Percentiles rank a stretch among this genome's conserved stretches.
phyloP scores from a whole-genome alignment of 768 basidiomycete species.

The Tricholomella constricta region DNA sequence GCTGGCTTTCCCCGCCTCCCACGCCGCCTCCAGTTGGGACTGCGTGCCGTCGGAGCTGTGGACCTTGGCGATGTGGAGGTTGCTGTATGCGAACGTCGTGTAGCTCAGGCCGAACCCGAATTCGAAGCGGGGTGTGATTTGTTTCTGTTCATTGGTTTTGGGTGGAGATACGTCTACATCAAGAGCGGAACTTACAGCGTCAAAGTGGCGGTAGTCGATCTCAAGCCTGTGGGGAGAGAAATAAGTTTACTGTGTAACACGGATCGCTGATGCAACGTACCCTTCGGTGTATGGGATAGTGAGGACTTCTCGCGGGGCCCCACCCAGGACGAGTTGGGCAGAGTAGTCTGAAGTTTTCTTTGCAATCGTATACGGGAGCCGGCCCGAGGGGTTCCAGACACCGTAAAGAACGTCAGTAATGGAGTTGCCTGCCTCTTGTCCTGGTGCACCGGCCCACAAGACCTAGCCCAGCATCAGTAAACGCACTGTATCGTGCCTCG shows the following conservation, averaged over 20 bases:
- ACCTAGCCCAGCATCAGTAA: constrained; percentile 34
- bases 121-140: constrained; percentile 79
- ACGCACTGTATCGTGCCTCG: constrained; percentile 20
- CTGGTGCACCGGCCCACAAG: constrained; percentile 69
- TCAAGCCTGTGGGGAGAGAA: constrained; percentile 38
- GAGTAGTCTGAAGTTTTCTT: constrained; percentile 59
- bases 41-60: constrained; percentile 38
- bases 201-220: constrained; percentile 77
- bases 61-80: constrained; percentile 51
- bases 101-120: constrained; percentile 93
- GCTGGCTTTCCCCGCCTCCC: constrained; percentile 61
- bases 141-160: constrained; percentile 53
- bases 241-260: not conserved
- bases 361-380: constrained; percentile 77
- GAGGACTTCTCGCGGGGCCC: constrained; percentile 38
- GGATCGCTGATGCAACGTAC: constrained; percentile 24
- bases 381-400: constrained; percentile 64
- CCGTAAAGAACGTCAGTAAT: constrained; percentile 76
- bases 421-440: constrained; percentile 69
- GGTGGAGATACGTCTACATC: not conserved
- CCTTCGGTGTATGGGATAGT: constrained; percentile 62
- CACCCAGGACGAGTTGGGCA: constrained; percentile 47
- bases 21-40: constrained; percentile 42
- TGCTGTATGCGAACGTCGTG: constrained; percentile 74
- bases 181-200: constrained; percentile 50